Conservation (phyloP, 176 grass and related monocot species). For the Hyparrhenia diplandra region DNA sequence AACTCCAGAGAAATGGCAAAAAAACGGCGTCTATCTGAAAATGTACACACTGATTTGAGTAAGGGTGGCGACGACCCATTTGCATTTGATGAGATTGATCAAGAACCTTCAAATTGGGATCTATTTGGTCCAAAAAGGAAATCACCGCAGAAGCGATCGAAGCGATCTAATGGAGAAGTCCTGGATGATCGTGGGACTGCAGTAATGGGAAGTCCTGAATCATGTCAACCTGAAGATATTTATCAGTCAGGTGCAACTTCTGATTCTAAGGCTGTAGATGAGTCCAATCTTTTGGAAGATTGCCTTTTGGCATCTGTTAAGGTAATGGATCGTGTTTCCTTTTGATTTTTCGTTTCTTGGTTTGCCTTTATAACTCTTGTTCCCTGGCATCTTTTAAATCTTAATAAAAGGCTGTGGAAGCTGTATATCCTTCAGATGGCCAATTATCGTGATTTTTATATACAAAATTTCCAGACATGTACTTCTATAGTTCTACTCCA, state of each 20-base stretch:
- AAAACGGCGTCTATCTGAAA: constrained; percentile 54
- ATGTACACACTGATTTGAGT: constrained; percentile 27
- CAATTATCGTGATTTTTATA: background rate
- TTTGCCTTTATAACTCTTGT: constrained; percentile 5
- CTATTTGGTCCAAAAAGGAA: constrained; percentile 55
- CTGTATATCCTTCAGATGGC: constrained; percentile 18
- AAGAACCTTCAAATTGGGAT: constrained; percentile 77
- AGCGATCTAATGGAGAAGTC: constrained; percentile 36
- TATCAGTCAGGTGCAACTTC: constrained; percentile 46
- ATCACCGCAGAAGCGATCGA: constrained; percentile 28
- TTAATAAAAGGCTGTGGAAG: background rate
- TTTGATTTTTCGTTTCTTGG: background rate
- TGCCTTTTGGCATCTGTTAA: constrained; percentile 94
- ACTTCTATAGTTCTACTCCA: background rate
- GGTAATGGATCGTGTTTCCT: constrained; percentile 47
- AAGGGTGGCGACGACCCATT: constrained; percentile 72
- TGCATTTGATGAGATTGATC: constrained; percentile 78
- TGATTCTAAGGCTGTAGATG: constrained; percentile 50
- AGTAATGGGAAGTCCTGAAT: constrained; percentile 37
- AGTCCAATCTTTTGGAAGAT: constrained; percentile 76
- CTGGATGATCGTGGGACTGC: constrained; percentile 29
- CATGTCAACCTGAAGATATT: constrained; percentile 65
- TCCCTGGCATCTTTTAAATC: background rate
- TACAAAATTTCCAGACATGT: background rate
- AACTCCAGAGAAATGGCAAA: constrained; percentile 58